Evolutionary conservation across 768 basidiomycete species (phyloP), one percentile per base, ranked within the genome.

Genomic region (Phanerochaete carnosa): DNA sequence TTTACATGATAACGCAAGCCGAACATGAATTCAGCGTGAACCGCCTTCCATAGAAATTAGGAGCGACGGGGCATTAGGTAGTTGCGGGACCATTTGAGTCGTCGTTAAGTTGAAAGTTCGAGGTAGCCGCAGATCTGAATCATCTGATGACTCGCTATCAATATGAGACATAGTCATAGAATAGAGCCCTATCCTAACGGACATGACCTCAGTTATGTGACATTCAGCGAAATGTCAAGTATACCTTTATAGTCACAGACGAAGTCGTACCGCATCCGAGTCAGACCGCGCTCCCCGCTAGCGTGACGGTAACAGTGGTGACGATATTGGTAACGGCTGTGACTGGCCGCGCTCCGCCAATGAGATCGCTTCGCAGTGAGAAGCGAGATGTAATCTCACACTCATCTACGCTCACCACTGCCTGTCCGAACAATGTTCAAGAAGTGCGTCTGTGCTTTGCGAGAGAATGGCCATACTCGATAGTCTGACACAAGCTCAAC

Each of bases 391-490:
- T 50, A 55, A 45, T 47, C 32, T 55, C 33, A 35, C 45, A 8
- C 39, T 54, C 51, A 47, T 23, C 58, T 11, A 43, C 16, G 19
- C 39, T 19, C 39, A 43, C 39, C 19, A 25, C 49, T 30, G 19
- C 33, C 29, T 30, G 16, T 39, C 46, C n/a, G 23, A 33, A 26
- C 35, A 39, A 64, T 64, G 63, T 64, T 64, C 60, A 64, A 64
- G 45, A 64, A 64, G 63, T 64, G 56, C 39, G 39, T 43, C 19
- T 32, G 35, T 28, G 19, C 23, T 6, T 39, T 16, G 49, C 29
- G 26, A 45, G 19, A 25, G 13, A 16, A 16, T 3, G 37, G 11
- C 16, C 12, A 19, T 3, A 25, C 22, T 55, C 33, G 45, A 19
- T n/a, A 15, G 12, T 12, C 57, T 60, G 23, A 59, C 52, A 56